phyloP scores from a whole-genome alignment of 768 basidiomycete species.

The Trametes elegans region DNA sequence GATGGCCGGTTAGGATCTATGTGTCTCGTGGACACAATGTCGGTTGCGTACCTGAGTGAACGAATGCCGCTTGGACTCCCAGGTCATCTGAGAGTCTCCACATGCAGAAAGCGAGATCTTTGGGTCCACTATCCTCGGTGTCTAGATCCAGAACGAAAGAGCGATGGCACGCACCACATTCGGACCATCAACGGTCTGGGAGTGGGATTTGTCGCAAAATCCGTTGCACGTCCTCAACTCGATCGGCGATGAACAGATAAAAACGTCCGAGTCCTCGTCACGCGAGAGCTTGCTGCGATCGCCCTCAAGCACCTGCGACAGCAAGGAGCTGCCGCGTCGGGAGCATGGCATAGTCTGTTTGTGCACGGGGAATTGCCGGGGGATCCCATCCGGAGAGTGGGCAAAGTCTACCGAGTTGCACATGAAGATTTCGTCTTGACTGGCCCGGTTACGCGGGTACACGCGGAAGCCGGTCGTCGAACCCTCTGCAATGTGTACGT shows the following conservation, averaged over 20 bases:
- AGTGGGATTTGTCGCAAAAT: constrained; percentile 15
- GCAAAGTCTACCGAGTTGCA: constrained; percentile 10
- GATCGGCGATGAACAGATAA: constrained; percentile 19
- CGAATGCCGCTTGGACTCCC: constrained; percentile 23
- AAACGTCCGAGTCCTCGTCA: background rate
- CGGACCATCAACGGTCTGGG: background rate
- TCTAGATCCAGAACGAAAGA: background rate
- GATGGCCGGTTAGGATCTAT: background rate
- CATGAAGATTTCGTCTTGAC: constrained; percentile 7
- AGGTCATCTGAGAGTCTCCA: constrained; percentile 24
- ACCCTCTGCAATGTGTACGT: background rate
- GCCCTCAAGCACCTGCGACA: constrained; percentile 6
- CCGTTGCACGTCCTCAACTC: constrained; percentile 18
- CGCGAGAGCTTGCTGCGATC: background rate
- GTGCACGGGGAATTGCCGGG: constrained; percentile 4
- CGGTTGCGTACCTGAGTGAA: constrained; percentile 13
- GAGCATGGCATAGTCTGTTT: background rate
- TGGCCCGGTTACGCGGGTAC: constrained; percentile 13
- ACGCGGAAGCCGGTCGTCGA: constrained; percentile 13
- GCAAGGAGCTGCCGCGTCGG: constrained; percentile 1
- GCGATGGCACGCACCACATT: constrained; percentile 7
- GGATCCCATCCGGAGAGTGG: constrained; percentile 2
- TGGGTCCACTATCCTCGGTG: background rate
- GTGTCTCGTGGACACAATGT: background rate
- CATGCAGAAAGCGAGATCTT: constrained; percentile 23